These are phyloP conservation scores for Naegleria gruberi DNA, from an alignment of 208 protist species.

Conservation along the genomic window DNA sequence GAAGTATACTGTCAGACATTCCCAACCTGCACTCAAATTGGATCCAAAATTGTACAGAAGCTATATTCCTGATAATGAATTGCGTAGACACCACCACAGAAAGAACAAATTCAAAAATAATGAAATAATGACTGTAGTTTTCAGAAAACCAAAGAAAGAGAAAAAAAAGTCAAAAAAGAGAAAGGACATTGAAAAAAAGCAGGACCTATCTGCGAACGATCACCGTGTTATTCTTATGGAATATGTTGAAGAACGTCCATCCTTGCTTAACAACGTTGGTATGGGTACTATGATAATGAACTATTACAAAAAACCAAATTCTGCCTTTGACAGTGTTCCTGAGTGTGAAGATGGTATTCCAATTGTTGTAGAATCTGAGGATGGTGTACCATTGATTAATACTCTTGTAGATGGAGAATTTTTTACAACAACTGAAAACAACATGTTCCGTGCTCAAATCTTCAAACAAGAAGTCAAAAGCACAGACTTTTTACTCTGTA, in stretches of 20 bases:
- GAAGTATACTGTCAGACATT: conserved; percentile 11
- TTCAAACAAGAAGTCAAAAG: background rate
- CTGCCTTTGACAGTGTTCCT: background rate
- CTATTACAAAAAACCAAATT: conserved; percentile 13
- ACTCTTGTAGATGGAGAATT: background rate
- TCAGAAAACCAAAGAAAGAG: conserved; percentile 8
- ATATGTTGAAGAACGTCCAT: conserved; percentile 20
- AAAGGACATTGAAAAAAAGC: background rate
- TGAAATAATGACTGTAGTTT: background rate
- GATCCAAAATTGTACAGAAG: background rate
- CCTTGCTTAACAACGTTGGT: background rate
- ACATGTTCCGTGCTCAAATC: conserved; percentile 5
- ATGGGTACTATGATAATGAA: conserved; percentile 16
- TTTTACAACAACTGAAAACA: background rate
- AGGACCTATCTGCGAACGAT: background rate
- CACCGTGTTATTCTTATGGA: conserved; percentile 12
- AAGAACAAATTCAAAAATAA: background rate
- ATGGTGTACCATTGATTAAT: background rate
- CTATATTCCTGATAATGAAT: background rate
- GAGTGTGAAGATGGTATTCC: conserved; percentile 3
- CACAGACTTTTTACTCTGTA: background rate
- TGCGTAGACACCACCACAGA: background rate
- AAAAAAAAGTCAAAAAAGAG: background rate
- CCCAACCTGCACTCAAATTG: background rate
- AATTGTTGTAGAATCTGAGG: conserved; percentile 8